Evolutionary conservation across 305 asterid species (phyloP), one percentile per base, ranked within the genome.

Genomic region (Solanum hybrid): DNA sequence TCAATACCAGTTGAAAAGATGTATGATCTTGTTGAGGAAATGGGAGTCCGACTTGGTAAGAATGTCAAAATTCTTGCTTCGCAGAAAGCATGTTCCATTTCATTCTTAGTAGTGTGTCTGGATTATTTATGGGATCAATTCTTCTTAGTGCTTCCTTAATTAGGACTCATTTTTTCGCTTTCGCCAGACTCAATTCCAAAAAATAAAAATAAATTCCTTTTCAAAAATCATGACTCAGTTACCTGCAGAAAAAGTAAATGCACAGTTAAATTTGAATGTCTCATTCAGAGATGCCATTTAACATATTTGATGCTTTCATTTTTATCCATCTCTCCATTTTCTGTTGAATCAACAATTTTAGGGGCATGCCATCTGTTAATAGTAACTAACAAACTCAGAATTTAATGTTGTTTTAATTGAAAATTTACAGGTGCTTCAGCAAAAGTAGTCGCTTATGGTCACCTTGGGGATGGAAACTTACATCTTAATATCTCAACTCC

Each of bases 381-480:
- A 22, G 42, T 88, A 40, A 22, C 34, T 76, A 51, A 45, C 26
- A 51, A 51, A 64, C 42, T 32, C 72, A 78, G 40, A 45, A 78
- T 85, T 51, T 76, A 60, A 38, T 89, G 11, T 66, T n/a, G 27
- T 45, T 71, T 42, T 76, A 38, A 26, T 66, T 86, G 42, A 15
- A 77, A 22, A 13, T 88, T 73, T 94, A 71, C 88, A 96, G 99
- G 95, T 85, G 88, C 93, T 78, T 86, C 86, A 77, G 98, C 96
- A 35, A 94, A 94, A 90, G 99, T 96, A 24, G 98, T 96, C 84
- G 98, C 95, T 71, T 97, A 94, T 89, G 99, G 99, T 81, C 99
- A 97, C 93, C 98, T 97, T 76, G 99, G 99, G 88, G 99, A 97
- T 90, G 97, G 99, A 82, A 97, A 97, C 95, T 92, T 97, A 73